Evolutionary conservation across 2,329 filamentous ascomycete species (phyloP).

Genomic region (Cercospora sesami): DNA sequence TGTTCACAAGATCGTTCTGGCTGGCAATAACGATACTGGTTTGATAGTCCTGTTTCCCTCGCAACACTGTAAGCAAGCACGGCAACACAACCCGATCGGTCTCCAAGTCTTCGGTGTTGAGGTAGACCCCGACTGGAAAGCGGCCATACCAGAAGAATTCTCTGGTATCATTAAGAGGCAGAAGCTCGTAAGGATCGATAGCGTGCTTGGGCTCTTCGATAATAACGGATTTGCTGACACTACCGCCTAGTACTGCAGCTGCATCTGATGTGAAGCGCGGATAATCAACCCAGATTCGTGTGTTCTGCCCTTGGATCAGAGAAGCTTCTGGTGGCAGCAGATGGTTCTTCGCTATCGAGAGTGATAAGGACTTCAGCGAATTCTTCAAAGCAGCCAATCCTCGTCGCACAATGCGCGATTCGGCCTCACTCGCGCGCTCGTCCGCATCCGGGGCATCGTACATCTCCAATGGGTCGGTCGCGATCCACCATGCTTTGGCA

Average conservation of each 20-base stretch:
- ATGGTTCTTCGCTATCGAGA: constrained; percentile 79
- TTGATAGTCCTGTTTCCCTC: constrained; percentile 67
- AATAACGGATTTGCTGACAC: constrained; percentile 26
- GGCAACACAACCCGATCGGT: constrained; percentile 68
- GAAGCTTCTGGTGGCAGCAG: constrained; percentile 66
- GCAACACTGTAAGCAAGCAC: constrained; percentile 73
- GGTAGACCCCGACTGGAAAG: constrained; percentile 70
- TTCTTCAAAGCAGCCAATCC: constrained; percentile 21
- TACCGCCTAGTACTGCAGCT: constrained; percentile 67
- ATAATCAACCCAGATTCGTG: constrained; percentile 78
- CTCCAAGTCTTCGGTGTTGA: constrained; percentile 71
- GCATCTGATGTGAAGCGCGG: constrained; percentile 72
- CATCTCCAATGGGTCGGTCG: constrained; percentile 43
- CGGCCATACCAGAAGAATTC: constrained; percentile 77
- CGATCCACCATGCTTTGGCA: constrained; percentile 83
- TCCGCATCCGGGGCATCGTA: constrained; percentile 21
- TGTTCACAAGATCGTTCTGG: constrained; percentile 74
- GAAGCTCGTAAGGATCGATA: constrained; percentile 60
- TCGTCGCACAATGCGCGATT: constrained; percentile 11
- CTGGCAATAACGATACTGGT: constrained; percentile 74
- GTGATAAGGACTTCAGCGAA: constrained; percentile 67
- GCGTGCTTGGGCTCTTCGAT: constrained; percentile 17
- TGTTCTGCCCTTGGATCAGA: constrained; percentile 76
- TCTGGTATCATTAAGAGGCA: constrained; percentile 74
- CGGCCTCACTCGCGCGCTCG: constrained; percentile 6